Evolutionary conservation across 495 filamentous ascomycete species (phyloP), one percentile per base, ranked within the genome.

Genomic region (Daldinia childiae): DNA sequence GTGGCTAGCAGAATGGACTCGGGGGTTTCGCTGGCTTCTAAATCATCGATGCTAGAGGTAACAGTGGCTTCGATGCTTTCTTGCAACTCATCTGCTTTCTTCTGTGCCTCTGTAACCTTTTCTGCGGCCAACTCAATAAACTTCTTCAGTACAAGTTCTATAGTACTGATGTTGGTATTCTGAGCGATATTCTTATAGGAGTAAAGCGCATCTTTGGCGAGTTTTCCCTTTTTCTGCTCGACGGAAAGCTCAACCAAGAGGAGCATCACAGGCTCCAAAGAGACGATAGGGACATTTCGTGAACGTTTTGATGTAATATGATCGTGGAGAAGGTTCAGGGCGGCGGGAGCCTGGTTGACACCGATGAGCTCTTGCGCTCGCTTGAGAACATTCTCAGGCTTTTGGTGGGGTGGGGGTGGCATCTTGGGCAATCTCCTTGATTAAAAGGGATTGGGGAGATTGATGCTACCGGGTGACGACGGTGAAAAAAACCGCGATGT

Each of bases 151-250:
- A 99, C 96, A 61, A 96, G 81, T 90, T 99, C 95, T 80, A 99
- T 99, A 38, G 96, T 98, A 73, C 90, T 93, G 60, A 99, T 94
- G 76, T 97, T 99, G 72, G 95, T 97, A 83, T 98, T 99, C 82
- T 99, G 95, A 54, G 93, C 92, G 72, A 97, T 97, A 79, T 99
- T 99, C 87, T 99, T 99, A 88, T 99, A 99, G 76, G 97, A 94
- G 77, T 98, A 99, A 30, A 99, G 86, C 57, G 95, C 95, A 86
- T 99, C 95, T 85, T 99, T 99, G 80, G 95, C 95, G 30, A 94
- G 87, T 82, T 98, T 99, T 65, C 95, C 95, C 82, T 98, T 98
- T 82, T 94, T 91, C 74, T 98, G 90, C 76, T 97, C 94, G 71
- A 99, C 95, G 71, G 91, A 97, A 43, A 97, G 88, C 83, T 99